Evolutionary conservation across 495 filamentous ascomycete species (phyloP), one percentile per base, ranked within the genome.

Genomic region (Clohesyomyces aquaticus): DNA sequence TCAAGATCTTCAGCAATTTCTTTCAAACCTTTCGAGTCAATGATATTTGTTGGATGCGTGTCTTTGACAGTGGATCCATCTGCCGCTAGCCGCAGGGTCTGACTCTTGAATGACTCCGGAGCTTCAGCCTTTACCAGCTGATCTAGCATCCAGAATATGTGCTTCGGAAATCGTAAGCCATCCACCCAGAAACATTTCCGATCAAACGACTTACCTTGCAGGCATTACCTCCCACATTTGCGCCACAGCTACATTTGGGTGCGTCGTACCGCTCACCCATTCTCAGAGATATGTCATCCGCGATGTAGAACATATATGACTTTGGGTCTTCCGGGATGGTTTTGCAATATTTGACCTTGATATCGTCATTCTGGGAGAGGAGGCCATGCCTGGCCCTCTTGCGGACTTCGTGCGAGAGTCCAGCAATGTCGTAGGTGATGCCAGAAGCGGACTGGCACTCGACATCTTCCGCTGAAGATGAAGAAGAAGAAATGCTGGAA

Each of bases 141-240:
- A 46, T 66, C 68, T 4, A 63, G 25, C 35, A 67, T 60, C 68
- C 68, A 71, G 55, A 63, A 71, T 14, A 71, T 67, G 35, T 71
- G 68, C 68, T 71, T 41, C 26, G 46, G 14, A 14, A 52, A 23
- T 19, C 1, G 51, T 69, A 38, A 68, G 65, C 42, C 41, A 4
- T 10, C n/a, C n/a, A n/a, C n/a, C n/a, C 12, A 19, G 6, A 41
- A 18, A 46, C n/a, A 47, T 8, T 12, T 3, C n/a, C 22, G 14
- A 53, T 4, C 0, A 21, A 18, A n/a, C 12, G 14, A 59, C 55
- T 61, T 3, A 71, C 68, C 51, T 71, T 71, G 47, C 68, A 71
- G 2, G 68, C 68, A 2, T 50, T 61, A 1, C 57, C 64, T 16
- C 56, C 64, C 22, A 60, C 64, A 47, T 71, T 71, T 0, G 64